Evolutionary conservation across 2,329 filamentous ascomycete genomes (phyloP), one percentile per base, ranked within the genome.

Genomic region (Ceratocystis papillata): DNA sequence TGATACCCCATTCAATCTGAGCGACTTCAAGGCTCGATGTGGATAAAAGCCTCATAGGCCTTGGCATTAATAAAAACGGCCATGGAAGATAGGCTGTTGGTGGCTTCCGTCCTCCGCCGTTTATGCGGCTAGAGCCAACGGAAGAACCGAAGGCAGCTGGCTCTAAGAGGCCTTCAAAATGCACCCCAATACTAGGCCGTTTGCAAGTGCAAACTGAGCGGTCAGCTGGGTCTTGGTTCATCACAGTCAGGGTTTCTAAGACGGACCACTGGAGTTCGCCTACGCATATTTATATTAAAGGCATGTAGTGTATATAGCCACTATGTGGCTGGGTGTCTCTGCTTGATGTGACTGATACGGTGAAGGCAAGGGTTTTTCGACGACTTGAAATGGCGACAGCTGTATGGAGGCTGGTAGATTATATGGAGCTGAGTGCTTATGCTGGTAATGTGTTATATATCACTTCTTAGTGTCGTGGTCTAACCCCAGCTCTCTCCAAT

Each of bases 251-350:
- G 28, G 53, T 57, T 57, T 33, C 53, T 33, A 20, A 33, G 25
- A 12, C 8, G 28, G 5, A 10, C 15, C 17, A 33, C 53, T 33
- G 28, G 53, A 33, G 25, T 7, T 57, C 53, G 53, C 28, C 53
- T 33, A 57, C 53, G 6, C n/a, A n/a, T 30, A 10, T 30, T 57
- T 57, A 57, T 57, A 57, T 57, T 57, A 57, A 57, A 33, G 28
- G 53, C 25, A 33, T 37, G 17, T 57, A 33, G 53, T 57, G 12
- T 12, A 25, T 30, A 57, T 33, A 30, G 6, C 28, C 10, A 6
- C 22, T 25, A 10, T 17, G 25, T 57, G 53, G 53, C 53, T 57
- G 53, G 53, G 8, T 57, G 53, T 57, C 28, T 57, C 53, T 57
- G 53, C 25, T 17, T 17, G n/a, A 57, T 57, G 28, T 57, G 53